phyloP scores from a whole-genome alignment of 768 basidiomycete genomes.

The Leucocoprinus birnbaumii region DNA sequence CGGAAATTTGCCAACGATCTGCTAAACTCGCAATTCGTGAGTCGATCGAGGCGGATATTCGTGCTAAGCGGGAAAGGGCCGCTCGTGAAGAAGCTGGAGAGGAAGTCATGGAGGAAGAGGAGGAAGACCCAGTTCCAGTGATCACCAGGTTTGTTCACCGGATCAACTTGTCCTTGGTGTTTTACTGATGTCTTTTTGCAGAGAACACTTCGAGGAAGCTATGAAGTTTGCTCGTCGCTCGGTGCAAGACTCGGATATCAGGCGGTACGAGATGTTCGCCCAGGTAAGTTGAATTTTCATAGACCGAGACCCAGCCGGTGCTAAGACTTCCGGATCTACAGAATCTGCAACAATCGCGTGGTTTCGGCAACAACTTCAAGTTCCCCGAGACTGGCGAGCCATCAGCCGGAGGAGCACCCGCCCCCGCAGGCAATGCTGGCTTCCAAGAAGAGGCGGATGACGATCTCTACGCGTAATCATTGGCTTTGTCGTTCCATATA shows the following conservation, averaged over 20 bases:
- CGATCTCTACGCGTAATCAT: slow-evolving; percentile 77
- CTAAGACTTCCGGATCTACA: slow-evolving; percentile 25
- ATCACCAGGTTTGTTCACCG: slow-evolving; percentile 62
- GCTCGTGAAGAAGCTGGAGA: slow-evolving; percentile 81
- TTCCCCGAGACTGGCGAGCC: slow-evolving; percentile 80
- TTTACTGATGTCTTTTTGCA: slow-evolving; percentile 21
- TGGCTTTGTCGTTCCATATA: not conserved
- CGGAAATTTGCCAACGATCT: slow-evolving; percentile 98
- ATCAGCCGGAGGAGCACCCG: slow-evolving; percentile 36
- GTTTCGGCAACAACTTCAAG: slow-evolving; percentile 95
- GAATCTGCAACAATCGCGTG: slow-evolving; percentile 89
- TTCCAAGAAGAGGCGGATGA: slow-evolving; percentile 91
- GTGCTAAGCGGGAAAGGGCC: slow-evolving; percentile 70
- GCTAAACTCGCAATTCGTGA: slow-evolving; percentile 96
- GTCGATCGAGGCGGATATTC: slow-evolving; percentile 91
- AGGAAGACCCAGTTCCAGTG: slow-evolving; percentile 86
- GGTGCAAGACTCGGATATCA: slow-evolving; percentile 94
- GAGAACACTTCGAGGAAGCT: slow-evolving; percentile 97
- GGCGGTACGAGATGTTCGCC: slow-evolving; percentile 97
- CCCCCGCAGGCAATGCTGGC: slow-evolving; percentile 59
- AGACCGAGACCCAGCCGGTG: not conserved
- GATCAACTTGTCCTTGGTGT: not conserved
- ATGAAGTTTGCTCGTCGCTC: slow-evolving; percentile 98
- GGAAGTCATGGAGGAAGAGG: slow-evolving; percentile 69
- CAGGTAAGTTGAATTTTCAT: slow-evolving; percentile 52